Base-by-base conservation (phyloP, 1,139 yeast genomes). In the Pichia sp. region DNA sequence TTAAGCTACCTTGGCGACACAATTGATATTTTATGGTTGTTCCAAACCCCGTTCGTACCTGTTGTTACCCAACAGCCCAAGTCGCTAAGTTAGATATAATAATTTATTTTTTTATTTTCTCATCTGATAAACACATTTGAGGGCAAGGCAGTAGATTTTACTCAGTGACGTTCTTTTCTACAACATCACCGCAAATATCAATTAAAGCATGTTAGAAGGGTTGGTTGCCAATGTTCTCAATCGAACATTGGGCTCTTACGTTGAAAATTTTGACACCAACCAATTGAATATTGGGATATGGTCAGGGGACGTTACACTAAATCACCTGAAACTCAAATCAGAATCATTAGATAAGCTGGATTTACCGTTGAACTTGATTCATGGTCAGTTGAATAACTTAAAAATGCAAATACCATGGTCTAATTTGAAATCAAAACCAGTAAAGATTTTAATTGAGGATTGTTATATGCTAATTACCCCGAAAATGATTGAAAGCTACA, bases 341-440 rank as follows among this genome's bases (percentile, higher is more conserved):
- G 90, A 82, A 63, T 90, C 97, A 7, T 69, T 94, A 40, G 98
- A 92, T 61, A 77, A 84, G 57, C 74, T 92, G 54, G 79, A 84
- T 52, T 67, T 94, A 40, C 98, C 98, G 1, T 68, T 92, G 37
- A 87, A 88, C 61, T 94, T 94, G n/a, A 75, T 78, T 51, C 86
- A 85, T 61, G 99, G 98, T 35, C 90, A 87, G 58, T 64, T 94
- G 49, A 98, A 97, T 1, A 88, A 85, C 52, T 70, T 94, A 53
- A 85, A 95, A 0, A 68, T 94, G 47, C 95, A 85, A 59, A 92
- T 94, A 37, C 98, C 99, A 0, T 94, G 98, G 97, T 84, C 97
- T 0, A 92, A 88, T 59, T 69, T 94, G 52, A 90, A 90, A 58
- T 82, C 86, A 29, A 86, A 90, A 57, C 98, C 99, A 0, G 98